These are phyloP conservation scores for Neoboletus subvelutipes DNA, from an alignment of 768 basidiomycete genomes.

Conservation along the genomic window DNA sequence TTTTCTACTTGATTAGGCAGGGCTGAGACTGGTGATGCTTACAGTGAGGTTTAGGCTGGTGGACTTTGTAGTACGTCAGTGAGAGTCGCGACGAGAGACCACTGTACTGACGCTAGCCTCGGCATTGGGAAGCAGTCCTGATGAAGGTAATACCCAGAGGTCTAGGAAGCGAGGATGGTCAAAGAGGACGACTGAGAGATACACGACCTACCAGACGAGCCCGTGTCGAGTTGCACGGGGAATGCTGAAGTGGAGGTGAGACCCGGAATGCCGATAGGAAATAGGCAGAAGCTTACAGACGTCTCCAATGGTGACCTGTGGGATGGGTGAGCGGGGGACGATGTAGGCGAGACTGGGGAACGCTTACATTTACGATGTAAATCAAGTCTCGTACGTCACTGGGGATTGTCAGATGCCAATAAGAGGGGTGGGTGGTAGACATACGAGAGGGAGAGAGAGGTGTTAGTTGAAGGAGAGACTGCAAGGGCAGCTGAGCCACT, in stretches of 20 bases:
- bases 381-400: slow-evolving; percentile 77
- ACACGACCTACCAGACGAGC: slow-evolving; percentile 44
- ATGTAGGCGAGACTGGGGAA: not conserved
- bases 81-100: not conserved
- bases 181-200: not conserved
- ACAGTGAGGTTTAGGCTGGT: slow-evolving; percentile 64
- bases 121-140: slow-evolving; percentile 48
- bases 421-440: not conserved
- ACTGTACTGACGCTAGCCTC: slow-evolving; percentile 45
- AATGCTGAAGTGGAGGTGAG: slow-evolving; percentile 46
- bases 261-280: no score
- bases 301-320: slow-evolving; percentile 66
- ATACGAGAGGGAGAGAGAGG: slow-evolving; percentile 26
- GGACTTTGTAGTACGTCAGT: slow-evolving; percentile 34
- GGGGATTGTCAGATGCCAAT: slow-evolving; percentile 19
- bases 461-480: slow-evolving; percentile 23
- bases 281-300: slow-evolving; percentile 40
- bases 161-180: slow-evolving; percentile 39
- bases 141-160: slow-evolving; percentile 62
- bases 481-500: slow-evolving; percentile 28
- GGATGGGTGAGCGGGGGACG: slow-evolving; percentile 4
- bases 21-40: slow-evolving; percentile 1
- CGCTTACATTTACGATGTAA: slow-evolving; percentile 72
- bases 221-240: slow-evolving; percentile 79
- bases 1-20: not conserved